Evolutionary conservation across 1,139 yeast genomes (phyloP).

Genomic region (Debaryomyces udenii): DNA sequence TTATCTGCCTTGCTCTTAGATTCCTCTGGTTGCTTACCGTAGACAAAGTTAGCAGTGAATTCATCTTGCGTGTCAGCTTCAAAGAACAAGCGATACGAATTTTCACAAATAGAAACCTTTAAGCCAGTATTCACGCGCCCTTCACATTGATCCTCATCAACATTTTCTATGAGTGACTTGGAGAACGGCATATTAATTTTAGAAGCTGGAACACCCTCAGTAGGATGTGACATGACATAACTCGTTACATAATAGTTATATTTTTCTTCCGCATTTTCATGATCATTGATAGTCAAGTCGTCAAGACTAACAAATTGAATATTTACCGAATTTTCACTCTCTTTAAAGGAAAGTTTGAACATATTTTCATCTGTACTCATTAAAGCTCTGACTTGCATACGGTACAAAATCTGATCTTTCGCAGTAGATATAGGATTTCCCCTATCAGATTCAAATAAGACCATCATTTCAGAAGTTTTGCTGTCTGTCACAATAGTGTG

Average conservation of each 20-base stretch:
- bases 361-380: conserved; percentile 87
- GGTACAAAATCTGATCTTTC: conserved; percentile 84
- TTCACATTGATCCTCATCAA: conserved; percentile 62
- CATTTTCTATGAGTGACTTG: conserved; percentile 59
- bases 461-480: conserved; percentile 80
- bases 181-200: conserved; percentile 74
- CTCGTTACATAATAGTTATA: conserved; percentile 95
- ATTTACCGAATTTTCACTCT: conserved; percentile 53
- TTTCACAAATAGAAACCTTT: conserved; percentile 77
- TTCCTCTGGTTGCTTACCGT: conserved; percentile 35
- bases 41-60: conserved; percentile 62
- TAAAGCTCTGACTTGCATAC: conserved; percentile 82
- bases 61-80: conserved; percentile 84
- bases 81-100: conserved; percentile 78
- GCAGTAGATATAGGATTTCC: conserved; percentile 65
- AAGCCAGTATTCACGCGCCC: conserved; percentile 74
- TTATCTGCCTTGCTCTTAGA: conserved; percentile 27
- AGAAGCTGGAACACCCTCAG: conserved; percentile 93
- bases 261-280: conserved; percentile 71
- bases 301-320: conserved; percentile 87
- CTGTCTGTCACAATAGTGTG: conserved; percentile 77
- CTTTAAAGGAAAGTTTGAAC: conserved; percentile 82
- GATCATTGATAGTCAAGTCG: conserved; percentile 82
- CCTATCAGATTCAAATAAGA: conserved; percentile 82
- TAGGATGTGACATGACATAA: conserved; percentile 92